A percentile compares a stretch with the other conserved stretches of the same genome.
Conservation (phyloP, 768 basidiomycete species). For the Amyloporia xantha region DNA sequence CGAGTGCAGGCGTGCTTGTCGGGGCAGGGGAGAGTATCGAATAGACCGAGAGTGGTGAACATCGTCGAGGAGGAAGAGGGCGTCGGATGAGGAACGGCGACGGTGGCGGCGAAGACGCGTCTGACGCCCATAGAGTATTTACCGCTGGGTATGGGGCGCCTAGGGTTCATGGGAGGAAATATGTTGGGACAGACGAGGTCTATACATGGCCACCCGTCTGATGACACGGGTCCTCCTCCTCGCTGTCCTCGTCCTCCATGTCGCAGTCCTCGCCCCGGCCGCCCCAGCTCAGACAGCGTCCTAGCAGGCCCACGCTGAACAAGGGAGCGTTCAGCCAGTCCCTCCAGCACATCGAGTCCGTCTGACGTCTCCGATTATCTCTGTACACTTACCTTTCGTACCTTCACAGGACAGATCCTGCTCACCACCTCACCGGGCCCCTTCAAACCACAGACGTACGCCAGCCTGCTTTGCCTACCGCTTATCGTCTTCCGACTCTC, state of each 20-base stretch:
- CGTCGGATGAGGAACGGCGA: background rate
- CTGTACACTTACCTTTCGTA: constrained; percentile 16
- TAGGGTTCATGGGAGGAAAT: too few species aligned
- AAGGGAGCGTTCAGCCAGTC: constrained; percentile 13
- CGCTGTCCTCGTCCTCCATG: constrained; percentile 4
- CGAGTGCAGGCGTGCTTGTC: constrained; percentile 41
- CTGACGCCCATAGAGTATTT: background rate
- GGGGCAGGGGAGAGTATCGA: constrained; percentile 57
- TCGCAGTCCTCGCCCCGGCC: background rate
- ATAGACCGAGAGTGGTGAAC: constrained; percentile 59
- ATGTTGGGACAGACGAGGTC: too few species aligned
- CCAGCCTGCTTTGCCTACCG: background rate
- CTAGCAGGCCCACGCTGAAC: too few species aligned
- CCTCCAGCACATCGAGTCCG: constrained; percentile 22
- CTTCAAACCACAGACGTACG: constrained; percentile 60
- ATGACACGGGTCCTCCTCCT: background rate
- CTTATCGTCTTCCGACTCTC: background rate
- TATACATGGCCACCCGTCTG: too few species aligned
- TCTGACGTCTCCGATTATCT: too few species aligned
- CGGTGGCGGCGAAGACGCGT: background rate
- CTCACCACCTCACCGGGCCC: constrained; percentile 59
- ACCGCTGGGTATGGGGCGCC: too few species aligned
- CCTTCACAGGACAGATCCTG: constrained; percentile 45
- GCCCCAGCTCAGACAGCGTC: constrained; percentile 4
- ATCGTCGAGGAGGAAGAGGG: constrained; percentile 27